phyloP scores from a whole-genome alignment of 805 yeast genomes.

The Barnettozyma pratensis region DNA sequence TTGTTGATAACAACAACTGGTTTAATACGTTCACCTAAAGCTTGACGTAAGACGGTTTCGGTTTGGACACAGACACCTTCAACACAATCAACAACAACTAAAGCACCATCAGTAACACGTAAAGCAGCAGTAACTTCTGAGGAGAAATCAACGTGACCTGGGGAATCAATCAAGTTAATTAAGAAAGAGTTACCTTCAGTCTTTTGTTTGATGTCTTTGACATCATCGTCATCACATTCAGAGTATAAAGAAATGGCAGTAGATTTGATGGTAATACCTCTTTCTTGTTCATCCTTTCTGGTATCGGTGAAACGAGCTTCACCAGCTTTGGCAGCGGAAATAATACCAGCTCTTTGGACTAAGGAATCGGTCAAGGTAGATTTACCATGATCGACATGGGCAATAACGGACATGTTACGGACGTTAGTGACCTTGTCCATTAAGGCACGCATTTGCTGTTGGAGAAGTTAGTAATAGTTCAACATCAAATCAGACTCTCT shows the following conservation, averaged over 20 bases:
- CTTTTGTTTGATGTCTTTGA: constrained; percentile 83
- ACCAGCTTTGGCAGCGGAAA: constrained; percentile 99
- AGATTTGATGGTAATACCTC: constrained; percentile 99
- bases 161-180: constrained; percentile 98
- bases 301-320: constrained; percentile 99
- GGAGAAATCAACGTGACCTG: constrained; percentile 99
- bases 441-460: constrained; percentile 89
- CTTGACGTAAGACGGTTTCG: constrained; percentile 98
- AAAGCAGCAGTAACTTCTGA: constrained; percentile 99
- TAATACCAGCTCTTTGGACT: constrained; percentile 99
- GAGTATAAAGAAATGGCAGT: constrained; percentile 97
- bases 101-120: constrained; percentile 99
- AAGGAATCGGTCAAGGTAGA: constrained; percentile 98
- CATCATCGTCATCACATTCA: constrained; percentile 81
- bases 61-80: constrained; percentile 99
- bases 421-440: constrained; percentile 99
- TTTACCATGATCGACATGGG: constrained; percentile 99
- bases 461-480: not conserved
- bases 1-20: constrained; percentile 98
- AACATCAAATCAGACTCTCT: not conserved
- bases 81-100: constrained; percentile 97
- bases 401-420: constrained; percentile 99
- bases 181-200: constrained; percentile 87
- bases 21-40: constrained; percentile 98
- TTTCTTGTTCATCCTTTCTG: constrained; percentile 99